Conservation (phyloP, 2,329 filamentous ascomycete genomes). For the Aspergillus texensis region DNA sequence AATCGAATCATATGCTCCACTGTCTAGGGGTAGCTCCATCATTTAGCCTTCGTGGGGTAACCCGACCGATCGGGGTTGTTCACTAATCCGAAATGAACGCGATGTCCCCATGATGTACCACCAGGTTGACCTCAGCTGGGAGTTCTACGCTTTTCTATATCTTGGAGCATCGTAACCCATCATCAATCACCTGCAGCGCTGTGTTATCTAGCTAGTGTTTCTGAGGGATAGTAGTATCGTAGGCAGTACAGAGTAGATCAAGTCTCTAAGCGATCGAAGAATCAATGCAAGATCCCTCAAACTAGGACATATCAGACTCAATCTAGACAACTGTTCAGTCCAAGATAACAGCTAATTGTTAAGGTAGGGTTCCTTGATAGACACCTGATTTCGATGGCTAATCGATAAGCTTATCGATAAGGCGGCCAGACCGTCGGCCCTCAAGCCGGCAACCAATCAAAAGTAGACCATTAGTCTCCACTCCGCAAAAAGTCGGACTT, state of each 20-base stretch:
- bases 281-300: too few species aligned
- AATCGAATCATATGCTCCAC: too few species aligned
- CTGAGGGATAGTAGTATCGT: too few species aligned
- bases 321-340: too few species aligned
- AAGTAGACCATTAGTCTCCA: not conserved
- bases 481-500: not conserved
- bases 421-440: not conserved
- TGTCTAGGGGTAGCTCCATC: constrained; percentile 21
- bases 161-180: too few species aligned
- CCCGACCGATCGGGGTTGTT: not conserved
- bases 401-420: constrained; percentile 3
- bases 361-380: not conserved
- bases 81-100: not conserved
- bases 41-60: not conserved
- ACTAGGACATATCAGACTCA: too few species aligned
- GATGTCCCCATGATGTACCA: not conserved
- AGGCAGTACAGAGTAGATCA: too few species aligned
- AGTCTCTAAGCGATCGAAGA: too few species aligned
- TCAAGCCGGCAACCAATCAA: not conserved
- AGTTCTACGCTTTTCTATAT: not conserved
- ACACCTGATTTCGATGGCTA: not conserved
- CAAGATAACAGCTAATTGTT: too few species aligned
- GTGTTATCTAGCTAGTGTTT: too few species aligned
- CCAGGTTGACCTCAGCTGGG: not conserved
- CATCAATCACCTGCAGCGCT: too few species aligned